Conservation (phyloP, 164 flowering plant genomes). For the Cinnamomum chago region DNA sequence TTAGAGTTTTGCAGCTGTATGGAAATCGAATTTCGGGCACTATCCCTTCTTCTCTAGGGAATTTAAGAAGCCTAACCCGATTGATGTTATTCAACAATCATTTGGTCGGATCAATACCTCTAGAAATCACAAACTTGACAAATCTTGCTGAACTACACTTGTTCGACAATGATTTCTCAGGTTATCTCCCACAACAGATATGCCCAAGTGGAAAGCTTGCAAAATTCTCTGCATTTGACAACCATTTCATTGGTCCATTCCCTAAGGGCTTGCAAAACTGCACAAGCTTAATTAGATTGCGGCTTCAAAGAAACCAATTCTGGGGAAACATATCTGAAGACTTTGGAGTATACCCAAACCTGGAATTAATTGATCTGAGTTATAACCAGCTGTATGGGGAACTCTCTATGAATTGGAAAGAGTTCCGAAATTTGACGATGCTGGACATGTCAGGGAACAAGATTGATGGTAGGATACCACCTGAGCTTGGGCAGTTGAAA, state of each 20-base stretch:
- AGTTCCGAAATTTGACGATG: not conserved
- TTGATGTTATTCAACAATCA: not conserved
- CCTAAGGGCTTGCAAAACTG: constrained; percentile 21
- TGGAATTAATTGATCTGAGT: not conserved
- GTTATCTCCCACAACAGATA: constrained; percentile 17
- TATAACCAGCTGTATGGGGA: not conserved
- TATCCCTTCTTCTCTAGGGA: constrained; percentile 3
- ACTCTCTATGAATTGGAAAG: constrained; percentile 1
- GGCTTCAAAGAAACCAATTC: constrained; percentile 15
- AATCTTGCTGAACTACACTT: constrained; percentile 3
- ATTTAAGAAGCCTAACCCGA: not conserved
- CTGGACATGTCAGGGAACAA: not conserved
- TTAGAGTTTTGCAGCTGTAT: not conserved
- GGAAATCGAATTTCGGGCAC: not conserved
- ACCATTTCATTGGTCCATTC: constrained; percentile 19
- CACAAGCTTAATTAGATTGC: constrained; percentile 16
- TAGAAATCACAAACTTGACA: not conserved
- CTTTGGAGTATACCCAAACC: constrained; percentile 16
- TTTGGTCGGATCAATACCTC: not conserved
- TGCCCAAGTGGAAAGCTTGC: constrained; percentile 15
- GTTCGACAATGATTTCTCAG: constrained; percentile 18
- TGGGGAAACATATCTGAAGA: constrained; percentile 20
- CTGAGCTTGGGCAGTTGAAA: not conserved
- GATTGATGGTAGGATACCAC: constrained; percentile 1
- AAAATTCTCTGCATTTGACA: constrained; percentile 11